Conservation (phyloP, 768 basidiomycete genomes). For the Tremella yokohamensis region DNA sequence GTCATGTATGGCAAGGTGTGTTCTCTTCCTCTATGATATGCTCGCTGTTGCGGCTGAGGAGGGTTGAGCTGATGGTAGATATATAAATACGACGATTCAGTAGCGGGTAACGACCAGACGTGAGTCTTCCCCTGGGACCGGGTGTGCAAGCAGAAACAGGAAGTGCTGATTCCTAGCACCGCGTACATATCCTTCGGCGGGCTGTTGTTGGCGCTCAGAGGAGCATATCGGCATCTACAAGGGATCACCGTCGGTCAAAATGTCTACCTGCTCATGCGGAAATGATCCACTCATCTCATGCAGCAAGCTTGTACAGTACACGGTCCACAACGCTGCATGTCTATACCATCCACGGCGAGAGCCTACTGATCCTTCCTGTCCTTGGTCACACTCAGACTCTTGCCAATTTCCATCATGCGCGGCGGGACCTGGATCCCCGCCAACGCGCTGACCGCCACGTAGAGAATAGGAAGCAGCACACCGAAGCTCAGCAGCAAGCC, state of each 20-base stretch:
- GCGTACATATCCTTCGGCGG: slow-evolving; percentile 97
- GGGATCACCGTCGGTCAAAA: slow-evolving; percentile 90
- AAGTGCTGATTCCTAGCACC: slow-evolving; percentile 59
- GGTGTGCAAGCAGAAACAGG: not conserved
- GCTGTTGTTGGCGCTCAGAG: slow-evolving; percentile 86
- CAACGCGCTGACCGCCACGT: slow-evolving; percentile 37
- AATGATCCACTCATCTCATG: slow-evolving; percentile 19
- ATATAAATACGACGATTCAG: slow-evolving; percentile 87
- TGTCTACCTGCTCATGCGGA: slow-evolving; percentile 78
- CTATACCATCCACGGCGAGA: not conserved
- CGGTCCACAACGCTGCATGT: slow-evolving; percentile 4
- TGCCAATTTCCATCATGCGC: slow-evolving; percentile 47
- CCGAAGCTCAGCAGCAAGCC: slow-evolving; percentile 40
- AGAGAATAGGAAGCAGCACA: slow-evolving; percentile 43
- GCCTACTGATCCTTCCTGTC: slow-evolving; percentile 47
- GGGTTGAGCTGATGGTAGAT: slow-evolving; percentile 58
- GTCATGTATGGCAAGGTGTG: slow-evolving; percentile 97
- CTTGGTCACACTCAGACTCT: slow-evolving; percentile 36
- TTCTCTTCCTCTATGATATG: not conserved
- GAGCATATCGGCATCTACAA: slow-evolving; percentile 86
- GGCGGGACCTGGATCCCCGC: slow-evolving; percentile 49
- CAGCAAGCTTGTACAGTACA: slow-evolving; percentile 1
- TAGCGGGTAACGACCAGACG: slow-evolving; percentile 72
- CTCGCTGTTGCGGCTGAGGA: not conserved
- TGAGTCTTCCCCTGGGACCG: slow-evolving; percentile 53